phyloP scores from a whole-genome alignment of 768 basidiomycete species.

The Tulasnella sp. region DNA sequence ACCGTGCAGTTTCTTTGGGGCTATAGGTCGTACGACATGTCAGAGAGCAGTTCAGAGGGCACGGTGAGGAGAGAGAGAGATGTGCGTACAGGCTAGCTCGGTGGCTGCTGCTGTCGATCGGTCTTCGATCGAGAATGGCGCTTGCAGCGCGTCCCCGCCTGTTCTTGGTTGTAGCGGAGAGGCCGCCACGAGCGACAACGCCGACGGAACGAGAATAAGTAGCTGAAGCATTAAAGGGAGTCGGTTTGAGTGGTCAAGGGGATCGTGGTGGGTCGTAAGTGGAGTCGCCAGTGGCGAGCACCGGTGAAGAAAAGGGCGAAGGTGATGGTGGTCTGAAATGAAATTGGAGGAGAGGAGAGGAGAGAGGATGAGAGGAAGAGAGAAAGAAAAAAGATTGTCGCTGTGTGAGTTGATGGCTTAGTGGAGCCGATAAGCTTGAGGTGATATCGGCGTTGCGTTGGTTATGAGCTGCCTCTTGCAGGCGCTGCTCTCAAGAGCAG shows the following conservation, averaged over 20 bases:
- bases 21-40: neutral
- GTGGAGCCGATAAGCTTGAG: too few relatives aligned
- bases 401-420: too few relatives aligned
- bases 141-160: neutral
- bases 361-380: too few relatives aligned
- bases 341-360: too few relatives aligned
- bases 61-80: neutral
- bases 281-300: neutral
- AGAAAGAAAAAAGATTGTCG: too few relatives aligned
- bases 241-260: neutral
- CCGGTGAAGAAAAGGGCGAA: neutral
- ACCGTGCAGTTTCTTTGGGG: slow-evolving; percentile 12
- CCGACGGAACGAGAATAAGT: neutral
- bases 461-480: too few relatives aligned
- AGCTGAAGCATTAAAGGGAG: neutral
- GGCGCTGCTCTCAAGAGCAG: too few relatives aligned
- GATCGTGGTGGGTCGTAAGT: neutral
- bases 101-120: neutral
- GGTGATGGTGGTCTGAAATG: neutral
- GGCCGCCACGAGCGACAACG: neutral
- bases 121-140: neutral
- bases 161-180: neutral
- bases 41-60: neutral
- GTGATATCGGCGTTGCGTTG: too few relatives aligned
- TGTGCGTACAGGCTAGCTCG: neutral